Percentiles rank a stretch among this genome's conserved stretches.
Conservation (phyloP, 1,284 basidiomycete species). For the Afroboletus lepidellus region DNA sequence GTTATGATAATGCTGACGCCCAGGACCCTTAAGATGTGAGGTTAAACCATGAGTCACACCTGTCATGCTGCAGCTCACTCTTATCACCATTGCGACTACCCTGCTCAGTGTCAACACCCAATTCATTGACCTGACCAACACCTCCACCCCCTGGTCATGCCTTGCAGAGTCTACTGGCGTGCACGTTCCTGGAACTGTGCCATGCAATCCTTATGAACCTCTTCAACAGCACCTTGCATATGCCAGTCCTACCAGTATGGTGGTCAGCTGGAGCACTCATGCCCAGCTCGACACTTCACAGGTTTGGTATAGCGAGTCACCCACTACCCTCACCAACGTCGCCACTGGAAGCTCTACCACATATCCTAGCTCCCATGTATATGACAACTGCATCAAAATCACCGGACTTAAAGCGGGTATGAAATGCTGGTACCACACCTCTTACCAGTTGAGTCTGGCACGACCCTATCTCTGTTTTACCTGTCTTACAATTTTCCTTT, state of each 20-base stretch:
- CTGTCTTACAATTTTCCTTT: background rate
- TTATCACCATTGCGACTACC: conserved; percentile 1
- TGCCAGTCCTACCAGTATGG: conserved; percentile 27
- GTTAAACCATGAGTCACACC: no score
- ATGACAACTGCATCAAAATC: conserved; percentile 29
- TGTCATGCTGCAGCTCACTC: conserved; percentile 10
- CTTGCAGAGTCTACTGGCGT: conserved; percentile 29
- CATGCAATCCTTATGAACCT: conserved; percentile 30
- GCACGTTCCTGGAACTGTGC: conserved; percentile 28
- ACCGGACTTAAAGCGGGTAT: conserved; percentile 24
- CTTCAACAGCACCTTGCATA: conserved; percentile 27
- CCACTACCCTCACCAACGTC: conserved; percentile 16
- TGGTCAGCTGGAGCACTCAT: conserved; percentile 27
- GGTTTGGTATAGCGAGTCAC: conserved; percentile 29
- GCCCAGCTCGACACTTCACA: conserved; percentile 22
- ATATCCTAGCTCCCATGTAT: conserved; percentile 27
- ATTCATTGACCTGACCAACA: conserved; percentile 19
- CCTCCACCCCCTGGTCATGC: conserved; percentile 17
- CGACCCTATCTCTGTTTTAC: background rate
- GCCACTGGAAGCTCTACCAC: conserved; percentile 22
- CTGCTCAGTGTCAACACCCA: conserved; percentile 20
- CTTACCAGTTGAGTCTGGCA: conserved; percentile 27
- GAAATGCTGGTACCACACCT: conserved; percentile 30
- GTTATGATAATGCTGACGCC: no score
- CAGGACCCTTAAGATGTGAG: no score